Evolutionary conservation across 768 basidiomycete species (phyloP).

Genomic region (Auricularia cornea): DNA sequence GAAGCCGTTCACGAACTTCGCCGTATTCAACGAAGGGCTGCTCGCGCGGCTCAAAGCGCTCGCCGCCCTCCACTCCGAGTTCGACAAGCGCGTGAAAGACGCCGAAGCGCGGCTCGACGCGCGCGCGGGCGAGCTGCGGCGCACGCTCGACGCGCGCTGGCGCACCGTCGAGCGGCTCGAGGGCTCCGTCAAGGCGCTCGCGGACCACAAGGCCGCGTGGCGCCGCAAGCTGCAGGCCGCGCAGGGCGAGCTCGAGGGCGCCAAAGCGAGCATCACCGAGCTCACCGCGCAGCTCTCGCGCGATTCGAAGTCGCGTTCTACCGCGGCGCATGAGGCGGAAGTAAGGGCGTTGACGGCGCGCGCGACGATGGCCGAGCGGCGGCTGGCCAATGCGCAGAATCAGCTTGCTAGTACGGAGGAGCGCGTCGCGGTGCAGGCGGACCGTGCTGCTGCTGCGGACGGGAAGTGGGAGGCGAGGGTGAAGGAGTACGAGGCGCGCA

Average conservation of each 20-base stretch:
- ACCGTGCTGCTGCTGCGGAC: conserved; percentile 66
- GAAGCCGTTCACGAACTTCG: conserved; percentile 89
- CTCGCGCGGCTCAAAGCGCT: conserved; percentile 79
- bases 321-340: conserved; percentile 53
- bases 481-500: conserved; percentile 76
- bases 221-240: conserved; percentile 71
- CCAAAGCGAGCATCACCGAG: conserved; percentile 64
- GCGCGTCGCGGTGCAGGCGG: conserved; percentile 64
- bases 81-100: conserved; percentile 79
- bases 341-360: conserved; percentile 61
- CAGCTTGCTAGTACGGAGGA: conserved; percentile 81
- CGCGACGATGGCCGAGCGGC: conserved; percentile 76
- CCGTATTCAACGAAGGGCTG: conserved; percentile 90
- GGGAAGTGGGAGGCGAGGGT: conserved; percentile 93
- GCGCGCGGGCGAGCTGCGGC: conserved; percentile 68
- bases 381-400: conserved; percentile 78
- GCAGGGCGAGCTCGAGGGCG: conserved; percentile 78
- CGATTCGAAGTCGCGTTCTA: conserved; percentile 39
- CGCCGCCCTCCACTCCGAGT: conserved; percentile 75
- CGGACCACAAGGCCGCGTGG: conserved; percentile 77
- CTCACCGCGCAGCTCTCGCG: conserved; percentile 59
- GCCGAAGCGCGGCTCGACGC: conserved; percentile 66
- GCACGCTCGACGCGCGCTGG: conserved; percentile 83
- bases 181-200: conserved; percentile 68
- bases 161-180: conserved; percentile 92